A percentile compares a stretch with the other conserved stretches of the same genome.
Conservation (phyloP, 208 protist species). For the Acanthamoeba culbertsoni region DNA sequence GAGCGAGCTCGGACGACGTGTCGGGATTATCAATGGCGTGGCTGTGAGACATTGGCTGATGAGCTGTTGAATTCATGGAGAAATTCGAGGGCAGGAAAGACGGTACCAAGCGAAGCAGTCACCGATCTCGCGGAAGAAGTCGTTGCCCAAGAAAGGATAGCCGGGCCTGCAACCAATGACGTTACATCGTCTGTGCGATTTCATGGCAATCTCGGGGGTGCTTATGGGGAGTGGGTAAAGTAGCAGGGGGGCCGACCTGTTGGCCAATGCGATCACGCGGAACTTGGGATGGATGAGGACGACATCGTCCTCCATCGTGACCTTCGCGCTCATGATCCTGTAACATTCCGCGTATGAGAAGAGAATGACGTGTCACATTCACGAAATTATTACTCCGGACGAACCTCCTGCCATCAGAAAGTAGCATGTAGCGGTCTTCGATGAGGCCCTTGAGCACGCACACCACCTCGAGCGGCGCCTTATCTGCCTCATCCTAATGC, state of each 20-base stretch:
- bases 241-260: slow-evolving; percentile 20
- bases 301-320: not conserved
- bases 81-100: no score
- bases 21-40: slow-evolving; percentile 91
- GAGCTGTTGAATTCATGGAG: no score
- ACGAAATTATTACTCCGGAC: not conserved
- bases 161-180: slow-evolving; percentile 79
- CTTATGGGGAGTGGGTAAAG: not conserved
- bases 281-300: slow-evolving; percentile 79
- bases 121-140: slow-evolving; percentile 92
- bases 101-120: slow-evolving; percentile 87
- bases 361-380: no score
- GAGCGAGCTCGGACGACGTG: slow-evolving; percentile 82
- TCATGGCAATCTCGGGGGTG: not conserved
- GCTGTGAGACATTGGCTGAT: not conserved
- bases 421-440: slow-evolving; percentile 79
- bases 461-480: slow-evolving; percentile 91
- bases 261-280: slow-evolving; percentile 75
- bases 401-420: slow-evolving; percentile 78
- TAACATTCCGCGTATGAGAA: not conserved
- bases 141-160: slow-evolving; percentile 94
- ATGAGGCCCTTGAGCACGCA: slow-evolving; percentile 81
- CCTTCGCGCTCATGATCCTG: not conserved
- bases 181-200: no score
- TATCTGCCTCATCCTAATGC: slow-evolving; percentile 92